phyloP scores from a whole-genome alignment of 2,329 filamentous ascomycete species.

The Calonectria pseudoturangicola region DNA sequence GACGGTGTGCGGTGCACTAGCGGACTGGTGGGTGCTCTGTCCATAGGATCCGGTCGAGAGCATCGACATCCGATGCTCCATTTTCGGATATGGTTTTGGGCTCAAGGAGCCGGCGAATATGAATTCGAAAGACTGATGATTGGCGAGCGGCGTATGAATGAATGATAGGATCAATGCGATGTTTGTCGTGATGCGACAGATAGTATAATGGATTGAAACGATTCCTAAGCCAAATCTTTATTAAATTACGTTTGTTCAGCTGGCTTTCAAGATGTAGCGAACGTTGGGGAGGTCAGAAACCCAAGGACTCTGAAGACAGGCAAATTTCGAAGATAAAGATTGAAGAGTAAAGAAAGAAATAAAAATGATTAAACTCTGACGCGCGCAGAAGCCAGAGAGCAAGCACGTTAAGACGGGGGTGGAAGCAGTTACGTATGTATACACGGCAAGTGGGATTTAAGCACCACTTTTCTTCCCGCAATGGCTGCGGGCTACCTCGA shows the following conservation, averaged over 20 bases:
- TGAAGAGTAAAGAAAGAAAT: not conserved
- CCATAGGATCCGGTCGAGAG: constrained; percentile 18
- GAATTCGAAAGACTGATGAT: not conserved
- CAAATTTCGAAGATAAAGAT: not conserved
- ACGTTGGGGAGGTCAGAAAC: not conserved
- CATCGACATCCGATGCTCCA: constrained; percentile 24
- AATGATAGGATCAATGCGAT: not conserved
- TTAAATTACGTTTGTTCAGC: not conserved
- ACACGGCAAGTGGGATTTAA: constrained; percentile 5
- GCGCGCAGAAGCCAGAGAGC: not conserved
- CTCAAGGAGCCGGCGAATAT: not conserved
- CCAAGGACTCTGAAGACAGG: not conserved
- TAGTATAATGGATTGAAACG: not conserved
- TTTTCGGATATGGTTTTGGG: not conserved
- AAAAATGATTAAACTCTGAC: not conserved
- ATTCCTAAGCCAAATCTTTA: not conserved
- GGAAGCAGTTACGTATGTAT: constrained; percentile 22
- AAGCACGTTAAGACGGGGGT: not conserved
- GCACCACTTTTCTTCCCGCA: constrained; percentile 21
- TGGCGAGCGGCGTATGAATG: not conserved
- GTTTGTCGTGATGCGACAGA: not conserved
- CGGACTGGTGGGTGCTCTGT: not conserved
- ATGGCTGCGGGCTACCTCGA: not conserved
- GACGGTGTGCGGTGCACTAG: not conserved
- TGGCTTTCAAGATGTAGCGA: not conserved